Evolutionary conservation across 129 eudicot genomes (phyloP), one percentile per base, ranked within the genome.

Genomic region (Solidago caesia): DNA sequence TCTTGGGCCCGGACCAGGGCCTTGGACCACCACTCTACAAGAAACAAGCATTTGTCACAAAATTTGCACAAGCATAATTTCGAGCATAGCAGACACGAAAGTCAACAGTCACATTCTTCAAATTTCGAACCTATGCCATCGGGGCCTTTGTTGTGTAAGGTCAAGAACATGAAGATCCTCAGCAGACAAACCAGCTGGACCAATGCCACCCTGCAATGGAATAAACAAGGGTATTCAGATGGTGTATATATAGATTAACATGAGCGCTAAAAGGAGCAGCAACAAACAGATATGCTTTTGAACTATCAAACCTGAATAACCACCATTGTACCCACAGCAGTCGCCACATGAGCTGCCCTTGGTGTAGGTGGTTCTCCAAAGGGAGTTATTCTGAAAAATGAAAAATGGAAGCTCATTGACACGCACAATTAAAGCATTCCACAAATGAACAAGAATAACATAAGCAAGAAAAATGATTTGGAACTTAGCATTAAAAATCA

Each of bases 81-180:
- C 57, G 21, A 33, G 72, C 16, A 53, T 42, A 56, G 29, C 13
- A 64, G 26, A 77, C 55, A 78, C 65, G 49, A 41, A 67, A 66
- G 55, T 63, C 10, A 62, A 68, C 6, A 59, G 75, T 10, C 29
- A 70, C n/a, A 60, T 75, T 66, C 68, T 62, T 75, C n/a, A 61
- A 68, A 83, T 44, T 59, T 63, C 93, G 75, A 78, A 94, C 98
- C 98, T 94, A 82, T 94, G 97, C 98, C 98, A 94, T 70, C 97
- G 87, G 45, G 97, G 98, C 41, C 90, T 88, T 75, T 83, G 98
- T 71, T 94, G 98, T 49, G 97, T 94, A 29, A 90, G 88, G 85
- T 94, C 98, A 74, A 94, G 92, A 71, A 94, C 98, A 83, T 94
- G 98, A 83, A 92, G 98, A 87, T 92, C 98, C 84, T 92, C 98